phyloP scores from a whole-genome alignment of 306 rosid species.

The Trifolium repens region DNA sequence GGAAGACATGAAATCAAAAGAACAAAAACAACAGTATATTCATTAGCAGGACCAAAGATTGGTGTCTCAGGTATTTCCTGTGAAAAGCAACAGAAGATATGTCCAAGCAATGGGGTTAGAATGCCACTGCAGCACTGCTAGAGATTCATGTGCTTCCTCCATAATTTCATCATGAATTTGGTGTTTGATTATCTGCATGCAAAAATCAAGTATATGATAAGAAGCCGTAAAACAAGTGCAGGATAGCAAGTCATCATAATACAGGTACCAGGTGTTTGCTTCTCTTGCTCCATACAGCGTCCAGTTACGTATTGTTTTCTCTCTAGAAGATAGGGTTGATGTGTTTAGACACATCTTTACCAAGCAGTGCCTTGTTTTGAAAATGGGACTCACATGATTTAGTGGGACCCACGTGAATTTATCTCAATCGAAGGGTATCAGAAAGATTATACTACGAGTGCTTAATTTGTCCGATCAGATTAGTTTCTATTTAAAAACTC shows the following conservation, averaged over 20 bases:
- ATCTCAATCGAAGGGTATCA: not conserved
- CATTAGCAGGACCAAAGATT: constrained; percentile 36
- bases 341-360: not conserved
- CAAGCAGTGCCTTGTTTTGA: constrained; percentile 9
- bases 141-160: constrained; percentile 9
- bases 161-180: constrained; percentile 42
- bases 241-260: constrained; percentile 2
- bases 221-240: constrained; percentile 23
- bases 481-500: not conserved
- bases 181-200: constrained; percentile 56
- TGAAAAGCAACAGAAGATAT: constrained; percentile 13
- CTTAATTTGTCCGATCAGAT: not conserved
- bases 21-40: constrained; percentile 27
- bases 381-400: not conserved
- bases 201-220: constrained; percentile 13
- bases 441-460: not conserved
- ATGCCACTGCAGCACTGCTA: constrained; percentile 37
- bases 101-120: constrained; percentile 16
- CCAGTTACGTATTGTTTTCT: not conserved
- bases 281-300: not conserved
- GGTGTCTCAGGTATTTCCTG: constrained; percentile 36
- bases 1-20: constrained; percentile 39
- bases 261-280: constrained; percentile 11
- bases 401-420: not conserved
- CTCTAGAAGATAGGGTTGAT: not conserved